A percentile compares a stretch with the other conserved stretches of the same genome.
These are phyloP conservation scores for Colletotrichum musae DNA, from an alignment of 2,329 filamentous ascomycete genomes.

Conservation along the genomic window DNA sequence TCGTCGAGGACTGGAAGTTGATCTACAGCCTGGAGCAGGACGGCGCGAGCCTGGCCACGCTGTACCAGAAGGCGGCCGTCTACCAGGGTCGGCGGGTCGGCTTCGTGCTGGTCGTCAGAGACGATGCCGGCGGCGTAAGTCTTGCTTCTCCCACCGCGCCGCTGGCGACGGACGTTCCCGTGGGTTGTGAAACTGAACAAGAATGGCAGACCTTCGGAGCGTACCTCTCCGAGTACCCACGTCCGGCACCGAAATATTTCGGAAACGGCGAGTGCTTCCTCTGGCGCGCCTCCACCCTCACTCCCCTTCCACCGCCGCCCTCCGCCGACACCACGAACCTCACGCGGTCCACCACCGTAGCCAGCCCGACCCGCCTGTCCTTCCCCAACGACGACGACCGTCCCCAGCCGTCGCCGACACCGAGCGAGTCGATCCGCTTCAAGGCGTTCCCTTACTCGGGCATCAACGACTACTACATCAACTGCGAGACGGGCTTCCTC, in stretches of 20 bases:
- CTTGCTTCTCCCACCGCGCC: not conserved
- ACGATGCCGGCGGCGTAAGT: slow-evolving; percentile 81
- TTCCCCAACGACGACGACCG: slow-evolving; percentile 42
- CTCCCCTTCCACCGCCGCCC: slow-evolving; percentile 66
- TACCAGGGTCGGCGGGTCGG: slow-evolving; percentile 81
- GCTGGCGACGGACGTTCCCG: not conserved
- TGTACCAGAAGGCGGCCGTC: slow-evolving; percentile 84
- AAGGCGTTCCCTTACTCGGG: slow-evolving; percentile 98
- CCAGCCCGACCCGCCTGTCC: slow-evolving; percentile 43
- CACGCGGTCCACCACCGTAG: slow-evolving; percentile 59
- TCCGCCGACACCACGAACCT: slow-evolving; percentile 66
- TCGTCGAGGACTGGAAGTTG: slow-evolving; percentile 88
- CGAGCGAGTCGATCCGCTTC: slow-evolving; percentile 87
- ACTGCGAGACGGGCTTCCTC: slow-evolving; percentile 88
- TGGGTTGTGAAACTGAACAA: not conserved
- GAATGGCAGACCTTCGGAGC: slow-evolving; percentile 82
- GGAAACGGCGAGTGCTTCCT: slow-evolving; percentile 95
- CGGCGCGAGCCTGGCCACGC: slow-evolving; percentile 86
- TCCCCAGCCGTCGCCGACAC: slow-evolving; percentile 57
- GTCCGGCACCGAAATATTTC: slow-evolving; percentile 87
- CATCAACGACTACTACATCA: slow-evolving; percentile 96
- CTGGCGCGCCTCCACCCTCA: slow-evolving; percentile 72
- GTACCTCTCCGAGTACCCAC: slow-evolving; percentile 91
- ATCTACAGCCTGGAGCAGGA: slow-evolving; percentile 93
- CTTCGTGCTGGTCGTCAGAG: slow-evolving; percentile 90